These are phyloP conservation scores for Pichia sp. DNA, from an alignment of 1,139 yeast species.

Conservation along the genomic window DNA sequence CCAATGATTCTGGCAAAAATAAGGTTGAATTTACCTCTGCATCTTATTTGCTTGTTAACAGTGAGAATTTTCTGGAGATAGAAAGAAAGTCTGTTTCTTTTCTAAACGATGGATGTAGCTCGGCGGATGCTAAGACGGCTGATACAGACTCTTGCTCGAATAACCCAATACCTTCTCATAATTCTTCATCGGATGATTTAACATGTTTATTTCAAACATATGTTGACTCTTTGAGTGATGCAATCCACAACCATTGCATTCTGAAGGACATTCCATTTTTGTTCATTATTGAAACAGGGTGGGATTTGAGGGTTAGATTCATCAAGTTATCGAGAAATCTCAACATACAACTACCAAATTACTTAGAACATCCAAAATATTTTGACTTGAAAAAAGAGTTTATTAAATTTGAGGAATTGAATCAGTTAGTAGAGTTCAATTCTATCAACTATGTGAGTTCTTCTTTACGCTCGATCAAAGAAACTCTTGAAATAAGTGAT, in stretches of 20 bases:
- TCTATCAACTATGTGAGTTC: conserved; percentile 1
- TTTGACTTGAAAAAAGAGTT: conserved; percentile 75
- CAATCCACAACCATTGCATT: conserved; percentile 5
- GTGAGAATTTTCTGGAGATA: neutral
- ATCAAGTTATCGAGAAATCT: conserved; percentile 79
- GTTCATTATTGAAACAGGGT: conserved; percentile 56
- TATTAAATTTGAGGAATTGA: conserved; percentile 52
- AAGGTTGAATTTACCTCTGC: conserved; percentile 1
- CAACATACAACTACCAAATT: conserved; percentile 61
- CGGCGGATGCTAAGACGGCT: neutral
- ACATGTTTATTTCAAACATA: conserved; percentile 1
- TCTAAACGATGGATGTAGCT: neutral
- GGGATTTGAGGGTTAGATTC: conserved; percentile 68
- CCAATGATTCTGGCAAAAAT: conserved; percentile 3
- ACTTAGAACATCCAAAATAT: conserved; percentile 65
- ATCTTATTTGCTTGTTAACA: conserved; percentile 4
- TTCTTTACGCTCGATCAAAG: conserved; percentile 24
- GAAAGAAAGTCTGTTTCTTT: neutral
- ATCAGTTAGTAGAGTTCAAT: conserved; percentile 6
- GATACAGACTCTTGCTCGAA: neutral
- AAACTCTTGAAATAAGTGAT: conserved; percentile 1
- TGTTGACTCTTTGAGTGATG: conserved; percentile 5
- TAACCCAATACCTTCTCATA: too few species aligned
- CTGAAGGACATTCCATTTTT: conserved; percentile 38
- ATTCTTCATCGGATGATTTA: neutral